A percentile compares a stretch with the other conserved stretches of the same genome.
These are phyloP conservation scores for Penicillium hesseltinei DNA, from an alignment of 2,329 filamentous ascomycete species.

Conservation along the genomic window DNA sequence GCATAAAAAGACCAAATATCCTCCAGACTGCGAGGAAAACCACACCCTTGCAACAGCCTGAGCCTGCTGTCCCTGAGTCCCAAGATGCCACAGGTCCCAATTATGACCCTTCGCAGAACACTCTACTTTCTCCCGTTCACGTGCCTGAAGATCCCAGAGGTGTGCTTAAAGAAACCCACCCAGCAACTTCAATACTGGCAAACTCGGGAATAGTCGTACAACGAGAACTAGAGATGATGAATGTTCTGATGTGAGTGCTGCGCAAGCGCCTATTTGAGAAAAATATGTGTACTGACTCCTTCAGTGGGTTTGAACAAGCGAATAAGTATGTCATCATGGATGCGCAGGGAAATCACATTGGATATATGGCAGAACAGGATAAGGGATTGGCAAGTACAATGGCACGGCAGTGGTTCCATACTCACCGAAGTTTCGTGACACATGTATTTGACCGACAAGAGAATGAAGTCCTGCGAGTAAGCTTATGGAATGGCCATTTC, in stretches of 20 bases:
- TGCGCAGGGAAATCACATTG: conserved; percentile 61
- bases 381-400: conserved; percentile 57
- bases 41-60: conserved; percentile 5
- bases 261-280: not conserved
- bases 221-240: conserved; percentile 64
- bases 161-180: conserved; percentile 58
- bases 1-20: conserved; percentile 26
- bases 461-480: conserved; percentile 57
- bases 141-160: conserved; percentile 61
- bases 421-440: conserved; percentile 63
- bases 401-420: conserved; percentile 59
- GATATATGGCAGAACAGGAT: conserved; percentile 64
- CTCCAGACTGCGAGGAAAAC: conserved; percentile 13
- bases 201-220: conserved; percentile 64
- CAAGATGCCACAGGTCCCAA: conserved; percentile 45
- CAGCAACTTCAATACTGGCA: conserved; percentile 56
- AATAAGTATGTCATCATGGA: conserved; percentile 66
- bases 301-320: conserved; percentile 62
- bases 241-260: conserved; percentile 53
- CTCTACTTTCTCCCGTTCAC: conserved; percentile 59
- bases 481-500: conserved; percentile 4
- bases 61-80: conserved; percentile 13
- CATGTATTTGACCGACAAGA: conserved; percentile 63
- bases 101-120: conserved; percentile 43
- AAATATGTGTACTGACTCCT: conserved; percentile 4